phyloP scores from a whole-genome alignment of 2,329 filamentous ascomycete genomes.

The Ophiocordyceps camponoti-leonardi region DNA sequence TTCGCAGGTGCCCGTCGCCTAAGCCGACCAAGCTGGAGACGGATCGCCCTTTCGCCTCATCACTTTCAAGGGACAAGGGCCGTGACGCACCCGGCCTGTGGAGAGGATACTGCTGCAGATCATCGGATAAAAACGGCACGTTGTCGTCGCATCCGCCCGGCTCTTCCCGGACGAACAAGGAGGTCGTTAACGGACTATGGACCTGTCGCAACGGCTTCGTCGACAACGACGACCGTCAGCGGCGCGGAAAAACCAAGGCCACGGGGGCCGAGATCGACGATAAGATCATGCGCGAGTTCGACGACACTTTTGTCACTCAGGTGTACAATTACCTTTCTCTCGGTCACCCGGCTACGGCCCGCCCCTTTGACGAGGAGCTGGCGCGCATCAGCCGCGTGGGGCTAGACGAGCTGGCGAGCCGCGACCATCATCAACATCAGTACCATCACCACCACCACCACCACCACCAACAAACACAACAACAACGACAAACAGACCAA shows the following conservation, averaged over 20 bases:
- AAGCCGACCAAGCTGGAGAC: conserved; percentile 72
- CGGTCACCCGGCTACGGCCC: conserved; percentile 75
- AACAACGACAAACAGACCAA: conserved; percentile 58
- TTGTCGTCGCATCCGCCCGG: conserved; percentile 15
- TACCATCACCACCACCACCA: too few relatives aligned
- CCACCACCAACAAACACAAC: too few relatives aligned
- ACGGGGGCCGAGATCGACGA: conserved; percentile 27
- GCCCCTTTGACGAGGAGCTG: conserved; percentile 70
- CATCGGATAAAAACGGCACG: conserved; percentile 16
- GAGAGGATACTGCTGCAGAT: conserved; percentile 50
- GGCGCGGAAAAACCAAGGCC: conserved; percentile 22
- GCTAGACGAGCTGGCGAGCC: conserved; percentile 49
- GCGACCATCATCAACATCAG: conserved; percentile 48
- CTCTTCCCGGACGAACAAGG: conserved; percentile 12
- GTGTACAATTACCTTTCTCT: conserved; percentile 95
- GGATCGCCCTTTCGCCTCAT: conserved; percentile 42
- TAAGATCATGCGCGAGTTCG: conserved; percentile 49
- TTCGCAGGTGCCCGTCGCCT: conserved; percentile 69
- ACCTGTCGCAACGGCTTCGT: conserved; percentile 23
- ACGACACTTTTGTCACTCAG: conserved; percentile 76
- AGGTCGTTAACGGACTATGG: conserved; percentile 4
- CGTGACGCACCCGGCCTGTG: conserved; percentile 51
- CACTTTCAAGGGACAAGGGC: conserved; percentile 27
- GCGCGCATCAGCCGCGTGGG: conserved; percentile 60
- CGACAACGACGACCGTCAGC: conserved; percentile 32